phyloP scores from a whole-genome alignment of 1,284 basidiomycete genomes.

The Pyrrhoderma noxium region DNA sequence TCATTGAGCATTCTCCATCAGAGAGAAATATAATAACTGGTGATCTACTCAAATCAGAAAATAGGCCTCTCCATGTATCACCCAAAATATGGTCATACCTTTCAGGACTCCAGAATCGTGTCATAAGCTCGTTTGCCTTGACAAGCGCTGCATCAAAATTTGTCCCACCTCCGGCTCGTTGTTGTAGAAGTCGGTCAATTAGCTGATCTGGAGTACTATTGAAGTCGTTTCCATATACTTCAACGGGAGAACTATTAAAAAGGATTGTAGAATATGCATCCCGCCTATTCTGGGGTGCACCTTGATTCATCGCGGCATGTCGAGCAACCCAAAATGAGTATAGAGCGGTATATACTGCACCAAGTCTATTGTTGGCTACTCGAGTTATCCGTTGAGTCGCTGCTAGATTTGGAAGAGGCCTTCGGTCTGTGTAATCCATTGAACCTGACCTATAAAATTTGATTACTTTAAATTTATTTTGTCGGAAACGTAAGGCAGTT shows the following conservation, averaged over 20 bases:
- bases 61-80: no score
- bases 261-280: slow-evolving; percentile 54
- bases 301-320: slow-evolving; percentile 24
- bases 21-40: slow-evolving; percentile 63
- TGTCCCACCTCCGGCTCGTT: slow-evolving; percentile 35
- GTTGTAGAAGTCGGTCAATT: slow-evolving; percentile 33
- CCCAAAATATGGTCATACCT: slow-evolving; percentile 29
- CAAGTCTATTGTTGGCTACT: slow-evolving; percentile 42
- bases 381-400: slow-evolving; percentile 32
- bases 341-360: slow-evolving; percentile 50
- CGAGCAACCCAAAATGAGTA: slow-evolving; percentile 50
- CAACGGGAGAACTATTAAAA: slow-evolving; percentile 32
- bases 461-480: not conserved
- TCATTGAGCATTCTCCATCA: slow-evolving; percentile 43
- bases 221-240: slow-evolving; percentile 41
- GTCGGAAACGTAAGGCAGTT: not conserved
- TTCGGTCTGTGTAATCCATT: slow-evolving; percentile 37
- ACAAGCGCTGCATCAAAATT: slow-evolving; percentile 40
- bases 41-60: slow-evolving; percentile 27
- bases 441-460: slow-evolving; percentile 40
- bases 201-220: slow-evolving; percentile 40
- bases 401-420: slow-evolving; percentile 41
- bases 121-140: slow-evolving; percentile 35
- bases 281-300: slow-evolving; percentile 28
- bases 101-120: slow-evolving; percentile 46